Evolutionary conservation across 192 early-diverging fungal species (phyloP), one percentile per base, ranked within the genome.

Genomic region (Globomyces pollinis-pini): DNA sequence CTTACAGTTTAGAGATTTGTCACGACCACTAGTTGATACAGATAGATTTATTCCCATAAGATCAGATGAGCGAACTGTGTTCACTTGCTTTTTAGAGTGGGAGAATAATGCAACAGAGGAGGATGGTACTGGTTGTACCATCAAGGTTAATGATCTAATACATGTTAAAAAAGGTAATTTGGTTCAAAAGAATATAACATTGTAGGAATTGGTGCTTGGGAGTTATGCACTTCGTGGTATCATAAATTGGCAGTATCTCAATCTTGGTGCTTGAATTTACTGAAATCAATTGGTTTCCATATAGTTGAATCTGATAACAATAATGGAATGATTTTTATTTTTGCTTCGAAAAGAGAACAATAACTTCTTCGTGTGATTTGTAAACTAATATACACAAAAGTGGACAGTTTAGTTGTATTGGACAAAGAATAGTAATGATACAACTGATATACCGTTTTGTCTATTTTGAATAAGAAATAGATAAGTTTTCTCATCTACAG

Each of bases 41-140:
- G 66, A 66, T 57, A 56, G 66, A 20, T 71, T 71, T 38, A 63
- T 71, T 59, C 69, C 69, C 2, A 62, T 71, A 26, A 49, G 65
- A 11, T 59, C 53, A 5, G 69, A 71, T 38, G 61, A 52, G 38
- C 33, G 54, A 43, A 67, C 65, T 2, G 60, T 71, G 28, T 71
- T 71, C 36, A 71, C 69, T 13, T 67, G 64, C 28, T 71, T 67
- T 29, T 50, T 71, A 28, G 69, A 71, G 50, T 68, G 66, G 66
- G 59, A 68, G 34, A 26, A 5, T 23, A 16, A 18, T 24, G 51
- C 2, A 7, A 24, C 45, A 12, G 64, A 36, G n/a, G 60, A 47
- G 16, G 61, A 61, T 21, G 62, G 66, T 16, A 53, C 49, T 26
- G 66, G 66, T n/a, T 34, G 60, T 29, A 11, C 43, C 3, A 51